Evolutionary conservation across 345 rosid species (phyloP).

Genomic region (Boechera stricta): DNA sequence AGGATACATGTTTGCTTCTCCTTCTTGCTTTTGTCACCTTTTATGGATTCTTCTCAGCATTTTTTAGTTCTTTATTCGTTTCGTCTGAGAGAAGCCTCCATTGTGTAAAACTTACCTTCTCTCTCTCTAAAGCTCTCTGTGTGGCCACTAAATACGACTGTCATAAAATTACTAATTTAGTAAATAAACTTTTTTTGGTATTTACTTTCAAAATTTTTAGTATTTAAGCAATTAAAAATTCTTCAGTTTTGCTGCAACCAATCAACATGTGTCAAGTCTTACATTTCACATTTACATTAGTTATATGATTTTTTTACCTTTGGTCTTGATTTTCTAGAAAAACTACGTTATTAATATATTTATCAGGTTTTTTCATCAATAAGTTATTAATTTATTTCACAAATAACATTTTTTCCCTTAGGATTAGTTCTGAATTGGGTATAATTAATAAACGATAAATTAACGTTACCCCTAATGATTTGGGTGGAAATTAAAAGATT

Average conservation of each 20-base stretch:
- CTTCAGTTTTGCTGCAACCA: not conserved
- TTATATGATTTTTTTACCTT: too few relatives aligned
- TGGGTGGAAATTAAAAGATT: not conserved
- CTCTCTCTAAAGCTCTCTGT: slow-evolving; percentile 11
- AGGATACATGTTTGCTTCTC: slow-evolving; percentile 17
- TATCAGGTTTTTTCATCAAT: too few relatives aligned
- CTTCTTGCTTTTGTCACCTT: slow-evolving; percentile 22
- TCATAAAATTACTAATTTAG: slow-evolving; percentile 2
- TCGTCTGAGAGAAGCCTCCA: slow-evolving; percentile 43
- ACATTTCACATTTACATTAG: not conserved
- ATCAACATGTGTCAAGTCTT: not conserved
- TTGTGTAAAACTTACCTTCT: not conserved
- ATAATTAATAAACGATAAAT: not conserved
- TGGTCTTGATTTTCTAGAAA: not conserved
- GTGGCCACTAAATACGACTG: slow-evolving; percentile 28
- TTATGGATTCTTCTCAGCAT: slow-evolving; percentile 37
- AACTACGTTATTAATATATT: not conserved
- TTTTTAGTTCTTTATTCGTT: slow-evolving; percentile 30
- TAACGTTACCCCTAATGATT: not conserved
- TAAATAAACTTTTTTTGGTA: not conserved
- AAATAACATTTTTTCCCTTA: too few relatives aligned
- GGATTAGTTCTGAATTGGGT: too few relatives aligned
- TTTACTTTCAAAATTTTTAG: not conserved
- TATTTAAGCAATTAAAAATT: not conserved
- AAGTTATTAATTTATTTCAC: not conserved